These are phyloP conservation scores for Fraxinus latifolia DNA, from an alignment of 305 asterid genomes.

Conservation along the genomic window DNA sequence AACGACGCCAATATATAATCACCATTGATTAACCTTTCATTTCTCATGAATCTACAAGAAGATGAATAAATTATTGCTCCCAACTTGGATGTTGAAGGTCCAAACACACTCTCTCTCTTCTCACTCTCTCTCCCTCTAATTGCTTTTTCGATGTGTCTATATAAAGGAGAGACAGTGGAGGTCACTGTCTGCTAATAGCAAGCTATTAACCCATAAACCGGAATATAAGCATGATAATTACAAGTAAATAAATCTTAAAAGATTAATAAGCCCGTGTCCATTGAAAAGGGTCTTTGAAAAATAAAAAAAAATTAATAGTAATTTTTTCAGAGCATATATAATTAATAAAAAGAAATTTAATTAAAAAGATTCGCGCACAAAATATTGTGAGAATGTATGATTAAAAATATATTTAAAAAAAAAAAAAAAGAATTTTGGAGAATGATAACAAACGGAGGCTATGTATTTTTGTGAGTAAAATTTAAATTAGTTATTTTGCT, in stretches of 20 bases:
- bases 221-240: neutral
- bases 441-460: no score
- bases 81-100: neutral
- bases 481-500: neutral
- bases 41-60: neutral
- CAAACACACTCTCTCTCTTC: neutral
- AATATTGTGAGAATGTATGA: no score
- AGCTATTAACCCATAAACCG: neutral
- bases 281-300: no score
- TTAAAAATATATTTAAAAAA: no score
- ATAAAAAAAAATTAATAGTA: no score
- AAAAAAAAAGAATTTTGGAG: no score
- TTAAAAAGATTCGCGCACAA: no score
- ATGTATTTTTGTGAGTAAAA: neutral
- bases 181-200: neutral
- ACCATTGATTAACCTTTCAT: neutral
- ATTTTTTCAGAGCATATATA: no score
- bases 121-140: neutral
- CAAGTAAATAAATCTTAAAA: neutral
- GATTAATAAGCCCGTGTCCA: neutral
- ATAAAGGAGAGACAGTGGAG: neutral
- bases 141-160: neutral
- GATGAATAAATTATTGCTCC: neutral
- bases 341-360: no score
- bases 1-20: neutral